Evolutionary conservation across 2,329 filamentous ascomycete species (phyloP).

Genomic region (Penicillium glabrum): DNA sequence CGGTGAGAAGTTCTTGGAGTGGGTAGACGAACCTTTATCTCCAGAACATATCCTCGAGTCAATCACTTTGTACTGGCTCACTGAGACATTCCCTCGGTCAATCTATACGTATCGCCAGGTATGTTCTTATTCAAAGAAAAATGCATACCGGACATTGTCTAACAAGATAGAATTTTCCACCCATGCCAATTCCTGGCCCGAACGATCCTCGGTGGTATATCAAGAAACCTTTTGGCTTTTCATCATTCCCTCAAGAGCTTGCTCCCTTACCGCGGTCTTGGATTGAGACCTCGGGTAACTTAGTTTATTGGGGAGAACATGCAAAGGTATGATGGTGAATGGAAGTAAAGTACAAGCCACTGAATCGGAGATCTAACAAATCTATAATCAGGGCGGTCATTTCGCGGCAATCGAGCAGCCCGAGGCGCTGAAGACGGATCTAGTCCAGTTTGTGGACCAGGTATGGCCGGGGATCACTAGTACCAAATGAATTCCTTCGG

Average conservation of each 20-base stretch:
- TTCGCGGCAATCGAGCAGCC: constrained; percentile 52
- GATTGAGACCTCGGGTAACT: constrained; percentile 36
- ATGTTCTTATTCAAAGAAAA: not conserved
- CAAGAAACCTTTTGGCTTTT: constrained; percentile 50
- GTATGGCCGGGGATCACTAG: constrained; percentile 23
- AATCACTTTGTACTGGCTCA: constrained; percentile 40
- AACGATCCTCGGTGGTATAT: constrained; percentile 32
- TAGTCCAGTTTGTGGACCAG: constrained; percentile 38
- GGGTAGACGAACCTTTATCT: constrained; percentile 35
- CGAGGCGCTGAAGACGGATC: constrained; percentile 44
- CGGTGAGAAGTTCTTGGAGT: constrained; percentile 40
- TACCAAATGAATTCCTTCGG: not conserved
- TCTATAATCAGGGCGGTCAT: constrained; percentile 48
- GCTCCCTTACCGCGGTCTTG: constrained; percentile 39
- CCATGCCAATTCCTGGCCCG: constrained; percentile 13
- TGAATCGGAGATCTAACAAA: not conserved
- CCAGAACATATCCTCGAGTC: constrained; percentile 34
- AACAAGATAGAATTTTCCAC: constrained; percentile 13
- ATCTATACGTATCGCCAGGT: constrained; percentile 37
- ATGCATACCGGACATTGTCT: not conserved
- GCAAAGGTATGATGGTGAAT: constrained; percentile 25
- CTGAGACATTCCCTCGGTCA: constrained; percentile 35
- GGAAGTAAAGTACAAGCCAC: not conserved
- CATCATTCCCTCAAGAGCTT: constrained; percentile 47
- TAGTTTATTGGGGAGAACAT: constrained; percentile 41